Conservation (phyloP, 352 stramenopile species). For the Phytophthora nicotianae region DNA sequence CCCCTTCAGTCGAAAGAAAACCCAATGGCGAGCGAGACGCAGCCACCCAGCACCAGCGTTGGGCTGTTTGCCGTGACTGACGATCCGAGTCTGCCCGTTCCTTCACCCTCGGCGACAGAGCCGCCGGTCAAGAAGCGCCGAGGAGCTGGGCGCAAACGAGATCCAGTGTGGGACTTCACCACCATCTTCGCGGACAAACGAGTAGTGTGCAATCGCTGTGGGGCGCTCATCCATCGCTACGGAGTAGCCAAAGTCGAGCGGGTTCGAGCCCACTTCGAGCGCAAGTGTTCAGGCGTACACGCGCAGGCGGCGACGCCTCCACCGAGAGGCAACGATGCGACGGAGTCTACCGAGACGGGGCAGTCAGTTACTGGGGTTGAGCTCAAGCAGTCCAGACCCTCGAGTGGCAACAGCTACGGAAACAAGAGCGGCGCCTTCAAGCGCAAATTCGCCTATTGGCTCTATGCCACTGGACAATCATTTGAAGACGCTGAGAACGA, state of each 20-base stretch:
- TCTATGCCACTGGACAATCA: constrained; percentile 62
- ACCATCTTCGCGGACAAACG: constrained; percentile 62
- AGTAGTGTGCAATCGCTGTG: constrained; percentile 73
- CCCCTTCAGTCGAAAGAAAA: constrained; percentile 15
- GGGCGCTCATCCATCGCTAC: constrained; percentile 64
- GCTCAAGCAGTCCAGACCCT: constrained; percentile 4
- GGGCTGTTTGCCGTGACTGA: constrained; percentile 19
- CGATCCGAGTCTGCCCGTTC: constrained; percentile 1
- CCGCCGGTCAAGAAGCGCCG: constrained; percentile 43
- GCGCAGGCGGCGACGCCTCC: not conserved
- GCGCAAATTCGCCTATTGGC: constrained; percentile 65
- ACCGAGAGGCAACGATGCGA: constrained; percentile 1
- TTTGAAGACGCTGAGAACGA: constrained; percentile 56
- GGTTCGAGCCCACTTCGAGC: constrained; percentile 72
- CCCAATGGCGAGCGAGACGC: constrained; percentile 23
- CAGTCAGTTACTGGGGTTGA: not conserved
- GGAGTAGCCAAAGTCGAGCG: constrained; percentile 74
- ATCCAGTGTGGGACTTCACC: constrained; percentile 62
- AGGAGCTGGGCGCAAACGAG: constrained; percentile 45
- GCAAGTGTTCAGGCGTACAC: constrained; percentile 51
- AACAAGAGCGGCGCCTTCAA: constrained; percentile 68
- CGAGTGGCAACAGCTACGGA: constrained; percentile 28
- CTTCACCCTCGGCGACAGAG: not conserved
- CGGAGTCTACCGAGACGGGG: constrained; percentile 4
- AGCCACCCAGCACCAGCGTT: constrained; percentile 17